phyloP scores from a whole-genome alignment of 1,284 basidiomycete species.

The Puccinia polysora region DNA sequence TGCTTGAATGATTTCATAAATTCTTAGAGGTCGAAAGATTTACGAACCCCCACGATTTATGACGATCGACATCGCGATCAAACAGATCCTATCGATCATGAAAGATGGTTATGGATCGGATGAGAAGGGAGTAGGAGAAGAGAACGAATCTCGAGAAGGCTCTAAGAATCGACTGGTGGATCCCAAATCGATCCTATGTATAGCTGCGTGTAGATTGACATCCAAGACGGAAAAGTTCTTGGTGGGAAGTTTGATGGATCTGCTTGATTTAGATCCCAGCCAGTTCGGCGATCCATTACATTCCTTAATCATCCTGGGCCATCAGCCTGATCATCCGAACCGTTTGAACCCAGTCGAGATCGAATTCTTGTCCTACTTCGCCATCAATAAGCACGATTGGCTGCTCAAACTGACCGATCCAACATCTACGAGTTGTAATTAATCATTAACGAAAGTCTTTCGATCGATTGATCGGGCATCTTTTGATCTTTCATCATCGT shows the following conservation, averaged over 20 bases:
- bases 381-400: constrained; percentile 10
- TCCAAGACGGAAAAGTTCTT: constrained; percentile 70
- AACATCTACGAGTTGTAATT: not conserved
- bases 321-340: constrained; percentile 47
- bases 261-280: constrained; percentile 62
- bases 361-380: constrained; percentile 13
- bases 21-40: constrained; percentile 78
- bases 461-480: too few relatives aligned
- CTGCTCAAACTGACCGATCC: not conserved
- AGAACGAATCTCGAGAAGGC: constrained; percentile 44
- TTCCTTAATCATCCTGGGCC: constrained; percentile 85
- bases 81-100: constrained; percentile 63
- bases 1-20: not conserved
- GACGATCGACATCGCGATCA: constrained; percentile 82
- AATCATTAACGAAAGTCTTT: not conserved
- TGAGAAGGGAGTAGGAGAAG: constrained; percentile 2
- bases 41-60: constrained; percentile 97
- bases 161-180: constrained; percentile 55
- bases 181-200: constrained; percentile 69
- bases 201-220: constrained; percentile 80
- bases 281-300: constrained; percentile 83
- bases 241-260: constrained; percentile 73
- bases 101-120: constrained; percentile 54
- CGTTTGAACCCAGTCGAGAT: constrained; percentile 21
- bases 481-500: too few relatives aligned